Percentiles rank a stretch among this genome's conserved stretches.
Evolutionary conservation across 306 rosid species (phyloP).

Genomic region (Crataegus laevigata): DNA sequence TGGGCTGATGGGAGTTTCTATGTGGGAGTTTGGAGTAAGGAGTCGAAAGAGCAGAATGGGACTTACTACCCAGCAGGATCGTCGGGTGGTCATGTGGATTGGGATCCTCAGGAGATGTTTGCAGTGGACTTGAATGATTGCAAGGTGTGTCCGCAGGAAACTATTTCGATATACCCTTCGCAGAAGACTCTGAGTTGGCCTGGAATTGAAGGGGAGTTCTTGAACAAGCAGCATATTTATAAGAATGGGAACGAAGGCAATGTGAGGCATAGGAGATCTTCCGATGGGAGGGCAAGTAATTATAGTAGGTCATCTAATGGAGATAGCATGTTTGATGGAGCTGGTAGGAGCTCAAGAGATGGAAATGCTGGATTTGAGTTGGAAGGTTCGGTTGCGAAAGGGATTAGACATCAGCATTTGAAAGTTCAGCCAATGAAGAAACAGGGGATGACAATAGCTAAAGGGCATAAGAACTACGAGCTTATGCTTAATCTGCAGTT

Average conservation of each 20-base stretch:
- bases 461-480: conserved; percentile 85
- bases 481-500: conserved; percentile 98
- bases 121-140: conserved; percentile 44
- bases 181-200: conserved; percentile 47
- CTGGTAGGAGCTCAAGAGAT: conserved; percentile 21
- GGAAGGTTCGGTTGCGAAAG: conserved; percentile 25
- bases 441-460: conserved; percentile 73
- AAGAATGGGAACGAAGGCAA: conserved; percentile 29
- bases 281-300: conserved; percentile 49
- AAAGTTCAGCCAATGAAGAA: conserved; percentile 44
- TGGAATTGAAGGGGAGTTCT: conserved; percentile 23
- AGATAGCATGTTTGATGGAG: conserved; percentile 21
- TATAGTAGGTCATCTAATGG: conserved; percentile 29
- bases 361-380: conserved; percentile 24
- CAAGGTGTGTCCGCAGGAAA: conserved; percentile 38
- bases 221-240: conserved; percentile 13
- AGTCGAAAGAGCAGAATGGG: conserved; percentile 51
- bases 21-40: conserved; percentile 72
- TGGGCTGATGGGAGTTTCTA: conserved; percentile 65
- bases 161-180: conserved; percentile 59
- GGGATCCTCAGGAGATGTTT: conserved; percentile 60
- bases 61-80: conserved; percentile 49
- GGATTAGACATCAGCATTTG: conserved; percentile 13
- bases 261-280: conserved; percentile 26
- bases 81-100: conserved; percentile 19